Evolutionary conservation across 2,329 filamentous ascomycete species (phyloP).

Genomic region (Cytospora piceicola): DNA sequence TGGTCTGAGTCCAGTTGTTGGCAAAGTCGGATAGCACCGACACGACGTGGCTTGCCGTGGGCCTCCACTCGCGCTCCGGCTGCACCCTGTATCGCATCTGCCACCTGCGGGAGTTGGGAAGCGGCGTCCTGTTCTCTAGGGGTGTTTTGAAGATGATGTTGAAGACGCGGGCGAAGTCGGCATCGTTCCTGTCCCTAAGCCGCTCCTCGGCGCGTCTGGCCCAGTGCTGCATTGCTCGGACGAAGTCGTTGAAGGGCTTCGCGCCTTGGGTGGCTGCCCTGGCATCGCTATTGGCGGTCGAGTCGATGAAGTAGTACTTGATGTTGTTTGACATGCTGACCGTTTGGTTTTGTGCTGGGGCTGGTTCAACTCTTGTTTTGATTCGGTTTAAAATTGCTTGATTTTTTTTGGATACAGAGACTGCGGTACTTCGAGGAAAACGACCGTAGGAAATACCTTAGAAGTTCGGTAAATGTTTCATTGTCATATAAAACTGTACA

Average conservation of each 20-base stretch:
- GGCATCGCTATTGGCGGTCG: conserved; percentile 20
- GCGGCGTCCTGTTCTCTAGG: not conserved
- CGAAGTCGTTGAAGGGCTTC: conserved; percentile 16
- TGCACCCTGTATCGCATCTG: conserved; percentile 12
- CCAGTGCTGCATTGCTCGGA: conserved; percentile 14
- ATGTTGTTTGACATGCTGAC: not conserved
- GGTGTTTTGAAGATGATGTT: conserved; percentile 26
- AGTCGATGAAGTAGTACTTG: conserved; percentile 29
- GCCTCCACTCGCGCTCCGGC: conserved; percentile 7
- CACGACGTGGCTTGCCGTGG: conserved; percentile 17
- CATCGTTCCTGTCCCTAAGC: conserved; percentile 10
- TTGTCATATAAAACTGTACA: too few species aligned
- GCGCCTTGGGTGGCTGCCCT: not conserved
- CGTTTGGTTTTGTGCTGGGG: too few species aligned
- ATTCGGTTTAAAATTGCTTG: too few species aligned
- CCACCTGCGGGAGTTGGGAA: conserved; percentile 8
- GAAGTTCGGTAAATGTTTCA: too few species aligned
- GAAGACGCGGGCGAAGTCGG: conserved; percentile 26
- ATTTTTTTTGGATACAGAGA: too few species aligned
- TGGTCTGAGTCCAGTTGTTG: not conserved
- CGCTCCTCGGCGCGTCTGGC: conserved; percentile 13
- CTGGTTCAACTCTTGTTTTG: too few species aligned
- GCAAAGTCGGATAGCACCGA: conserved; percentile 10
- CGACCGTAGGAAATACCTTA: too few species aligned
- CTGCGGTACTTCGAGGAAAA: too few species aligned